Base-by-base conservation (phyloP, 306 rosid species). In the Albizia julibrissin region DNA sequence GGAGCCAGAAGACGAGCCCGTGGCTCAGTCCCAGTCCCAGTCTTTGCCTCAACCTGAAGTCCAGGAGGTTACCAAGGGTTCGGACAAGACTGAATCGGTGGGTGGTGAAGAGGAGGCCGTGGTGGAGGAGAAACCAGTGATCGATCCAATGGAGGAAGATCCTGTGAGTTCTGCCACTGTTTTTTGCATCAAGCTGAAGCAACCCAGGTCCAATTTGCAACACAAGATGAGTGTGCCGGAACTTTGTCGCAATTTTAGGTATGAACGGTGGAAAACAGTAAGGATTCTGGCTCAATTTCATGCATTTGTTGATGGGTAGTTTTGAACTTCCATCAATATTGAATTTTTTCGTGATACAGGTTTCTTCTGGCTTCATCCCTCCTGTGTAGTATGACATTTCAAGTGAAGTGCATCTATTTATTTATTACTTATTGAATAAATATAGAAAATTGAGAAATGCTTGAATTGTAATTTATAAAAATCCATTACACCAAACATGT, bases 201-300 rank as follows among this genome's bases (percentile, higher is more conserved):
- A 95, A 87, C 93, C 94, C 1, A 77, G 80, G 82, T 91, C 93
- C 66, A 87, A 88, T 89, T 89, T 90, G 94, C 93, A 50, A 62
- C 89, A 95, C 58, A 91, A 93, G 91, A 93, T 95, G 97, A 85
- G 93, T 71, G 95, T 91, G 14, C 98, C 97, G 15, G 94, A 93
- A 78, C 90, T 95, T 79, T 95, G 97, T 88, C 98, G 98, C 85
- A 90, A 91, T 85, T 95, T 95, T 82, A 95, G 98, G 98, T 95
- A 78, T 37, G 43, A 61, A 22, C 73, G 9, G 9, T 56, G 11
- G 52, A 6, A 18, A 50, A 61, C 39, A 62, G 3, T 24, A n/a
- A 10, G n/a, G 16, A 0, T 76, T 61, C 8, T 12, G 68, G 75
- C 72, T 80, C 78, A 34, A 74, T 8, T 82, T 52, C 33, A 2